phyloP scores from a whole-genome alignment of 2,329 filamentous ascomycete genomes.

The Aspergillus sp. region DNA sequence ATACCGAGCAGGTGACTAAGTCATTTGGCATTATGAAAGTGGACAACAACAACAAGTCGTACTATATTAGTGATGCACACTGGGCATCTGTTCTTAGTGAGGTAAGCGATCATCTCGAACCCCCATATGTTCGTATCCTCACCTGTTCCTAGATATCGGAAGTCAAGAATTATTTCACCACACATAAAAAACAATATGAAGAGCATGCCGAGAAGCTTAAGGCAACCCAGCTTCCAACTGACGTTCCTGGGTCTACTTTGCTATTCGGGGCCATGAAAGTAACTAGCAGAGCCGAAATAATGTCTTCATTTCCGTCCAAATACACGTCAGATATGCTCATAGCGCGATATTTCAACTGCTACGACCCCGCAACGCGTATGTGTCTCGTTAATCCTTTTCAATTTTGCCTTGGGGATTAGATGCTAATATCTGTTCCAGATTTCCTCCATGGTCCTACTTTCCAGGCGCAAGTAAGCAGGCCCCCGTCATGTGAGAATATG shows the following conservation, averaged over 20 bases:
- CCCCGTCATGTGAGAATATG: not conserved
- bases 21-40: slow-evolving; percentile 82
- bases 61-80: slow-evolving; percentile 80
- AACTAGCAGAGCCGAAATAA: slow-evolving; percentile 72
- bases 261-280: slow-evolving; percentile 71
- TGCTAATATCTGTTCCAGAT: slow-evolving; percentile 39
- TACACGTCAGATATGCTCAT: slow-evolving; percentile 81
- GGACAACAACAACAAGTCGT: slow-evolving; percentile 72
- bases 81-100: slow-evolving; percentile 79
- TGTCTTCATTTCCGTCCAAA: slow-evolving; percentile 76
- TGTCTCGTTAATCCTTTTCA: slow-evolving; percentile 24
- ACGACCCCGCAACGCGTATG: slow-evolving; percentile 61
- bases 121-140: slow-evolving; percentile 4
- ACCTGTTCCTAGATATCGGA: slow-evolving; percentile 66
- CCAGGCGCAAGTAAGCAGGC: slow-evolving; percentile 61
- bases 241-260: slow-evolving; percentile 68
- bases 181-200: slow-evolving; percentile 86
- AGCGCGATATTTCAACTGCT: slow-evolving; percentile 86
- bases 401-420: not conserved
- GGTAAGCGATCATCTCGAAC: slow-evolving; percentile 39
- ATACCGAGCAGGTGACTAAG: slow-evolving; percentile 68
- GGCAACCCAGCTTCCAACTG: slow-evolving; percentile 59
- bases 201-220: slow-evolving; percentile 75
- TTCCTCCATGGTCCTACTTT: slow-evolving; percentile 85
- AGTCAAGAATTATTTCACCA: slow-evolving; percentile 85